Evolutionary conservation across 768 basidiomycete species (phyloP).

Genomic region (Galerina marginata): DNA sequence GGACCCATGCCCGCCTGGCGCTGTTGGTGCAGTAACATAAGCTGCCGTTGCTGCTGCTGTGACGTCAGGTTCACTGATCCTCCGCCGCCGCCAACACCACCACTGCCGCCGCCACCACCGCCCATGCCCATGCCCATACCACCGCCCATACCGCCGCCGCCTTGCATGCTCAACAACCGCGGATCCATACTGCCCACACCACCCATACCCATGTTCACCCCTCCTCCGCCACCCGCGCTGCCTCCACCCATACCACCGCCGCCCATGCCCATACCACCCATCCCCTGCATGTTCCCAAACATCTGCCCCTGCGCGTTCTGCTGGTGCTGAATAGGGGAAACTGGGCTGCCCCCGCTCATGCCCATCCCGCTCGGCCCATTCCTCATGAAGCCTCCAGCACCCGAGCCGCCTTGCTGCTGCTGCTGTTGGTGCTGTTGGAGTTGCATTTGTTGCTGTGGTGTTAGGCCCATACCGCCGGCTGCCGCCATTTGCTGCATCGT

Average conservation of each 20-base stretch:
- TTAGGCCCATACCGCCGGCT: slow-evolving; percentile 6
- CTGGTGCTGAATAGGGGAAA: slow-evolving; percentile 29
- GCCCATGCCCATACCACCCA: slow-evolving; percentile 20
- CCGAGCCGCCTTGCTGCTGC: slow-evolving; percentile 16
- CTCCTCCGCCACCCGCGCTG: slow-evolving; percentile 20
- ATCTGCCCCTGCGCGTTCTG: slow-evolving; percentile 28
- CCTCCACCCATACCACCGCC: slow-evolving; percentile 25
- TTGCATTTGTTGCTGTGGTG: slow-evolving; percentile 17
- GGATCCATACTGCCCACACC: slow-evolving; percentile 22
- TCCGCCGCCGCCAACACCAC: slow-evolving; percentile 24
- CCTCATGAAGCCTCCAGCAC: slow-evolving; percentile 17
- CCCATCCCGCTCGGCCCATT: slow-evolving; percentile 1
- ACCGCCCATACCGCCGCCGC: slow-evolving; percentile 11
- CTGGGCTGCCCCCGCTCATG: slow-evolving; percentile 11
- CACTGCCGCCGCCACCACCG: slow-evolving; percentile 24
- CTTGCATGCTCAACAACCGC: too few relatives aligned
- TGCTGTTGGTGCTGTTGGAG: slow-evolving; percentile 17
- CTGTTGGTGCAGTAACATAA: slow-evolving; percentile 46
- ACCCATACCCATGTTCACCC: slow-evolving; percentile 26
- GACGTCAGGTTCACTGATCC: slow-evolving; percentile 25
- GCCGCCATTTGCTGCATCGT: slow-evolving; percentile 19
- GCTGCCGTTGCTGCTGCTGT: slow-evolving; percentile 47
- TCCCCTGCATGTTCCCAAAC: slow-evolving; percentile 24
- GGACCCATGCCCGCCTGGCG: slow-evolving; percentile 28
- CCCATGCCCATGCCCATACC: slow-evolving; percentile 37